These are phyloP conservation scores for Camptophora hylomeconis DNA, from an alignment of 2,329 filamentous ascomycete genomes.

Conservation along the genomic window DNA sequence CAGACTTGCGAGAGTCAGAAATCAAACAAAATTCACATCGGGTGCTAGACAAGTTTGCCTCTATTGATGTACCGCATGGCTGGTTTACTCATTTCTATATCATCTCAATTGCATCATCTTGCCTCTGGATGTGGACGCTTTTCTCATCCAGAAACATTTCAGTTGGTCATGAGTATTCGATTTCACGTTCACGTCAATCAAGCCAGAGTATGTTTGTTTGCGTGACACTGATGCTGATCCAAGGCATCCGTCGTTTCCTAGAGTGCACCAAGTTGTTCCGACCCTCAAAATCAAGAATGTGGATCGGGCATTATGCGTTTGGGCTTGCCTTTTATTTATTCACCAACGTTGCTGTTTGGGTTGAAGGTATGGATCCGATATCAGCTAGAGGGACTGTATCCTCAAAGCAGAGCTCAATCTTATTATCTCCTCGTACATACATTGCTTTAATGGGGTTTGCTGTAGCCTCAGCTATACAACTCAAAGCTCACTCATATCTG, in stretches of 20 bases:
- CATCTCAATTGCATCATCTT: slow-evolving; percentile 52
- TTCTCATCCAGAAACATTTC: slow-evolving; percentile 39
- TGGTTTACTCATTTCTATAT: slow-evolving; percentile 89
- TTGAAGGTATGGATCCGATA: slow-evolving; percentile 50
- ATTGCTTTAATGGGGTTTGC: slow-evolving; percentile 41
- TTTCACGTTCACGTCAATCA: too few relatives aligned
- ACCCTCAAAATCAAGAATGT: slow-evolving; percentile 66
- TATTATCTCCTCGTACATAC: slow-evolving; percentile 25
- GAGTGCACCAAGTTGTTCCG: slow-evolving; percentile 55
- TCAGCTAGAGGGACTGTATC: slow-evolving; percentile 10
- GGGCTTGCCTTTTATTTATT: slow-evolving; percentile 65
- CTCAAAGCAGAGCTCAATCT: slow-evolving; percentile 22
- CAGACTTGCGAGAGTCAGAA: slow-evolving; percentile 5
- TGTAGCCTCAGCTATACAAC: slow-evolving; percentile 58
- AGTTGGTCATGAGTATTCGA: too few relatives aligned
- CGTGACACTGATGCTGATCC: slow-evolving; percentile 58
- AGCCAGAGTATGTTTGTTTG: slow-evolving; percentile 11
- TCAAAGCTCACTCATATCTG: slow-evolving; percentile 59
- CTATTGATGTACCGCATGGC: slow-evolving; percentile 61
- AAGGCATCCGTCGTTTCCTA: slow-evolving; percentile 61
- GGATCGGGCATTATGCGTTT: slow-evolving; percentile 67
- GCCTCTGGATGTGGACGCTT: slow-evolving; percentile 50
- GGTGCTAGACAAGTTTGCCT: slow-evolving; percentile 38
- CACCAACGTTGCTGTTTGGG: slow-evolving; percentile 67
- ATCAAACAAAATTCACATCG: slow-evolving; percentile 2